Evolutionary conservation across 345 rosid species (phyloP).

Genomic region (Ceriops decandra): DNA sequence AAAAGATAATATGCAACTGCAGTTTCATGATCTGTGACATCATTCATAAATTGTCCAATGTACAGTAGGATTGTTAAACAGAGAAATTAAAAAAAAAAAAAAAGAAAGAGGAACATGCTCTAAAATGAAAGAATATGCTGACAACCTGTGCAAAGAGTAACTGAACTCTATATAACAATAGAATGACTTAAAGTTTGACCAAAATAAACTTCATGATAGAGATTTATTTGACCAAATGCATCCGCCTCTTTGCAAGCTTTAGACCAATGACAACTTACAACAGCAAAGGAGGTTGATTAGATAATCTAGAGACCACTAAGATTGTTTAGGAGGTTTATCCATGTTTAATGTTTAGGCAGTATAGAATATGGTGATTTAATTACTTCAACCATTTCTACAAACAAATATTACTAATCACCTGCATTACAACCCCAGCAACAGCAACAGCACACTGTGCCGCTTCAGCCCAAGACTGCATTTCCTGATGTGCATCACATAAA

Average conservation of each 20-base stretch:
- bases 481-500: slow-evolving; percentile 99
- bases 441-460: slow-evolving; percentile 98
- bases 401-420: slow-evolving; percentile 40
- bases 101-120: neutral
- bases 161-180: too few species aligned
- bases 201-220: too few species aligned
- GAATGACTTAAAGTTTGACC: too few species aligned
- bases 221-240: too few species aligned
- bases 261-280: neutral
- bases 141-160: too few species aligned
- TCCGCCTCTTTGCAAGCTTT: too few species aligned
- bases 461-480: slow-evolving; percentile 99
- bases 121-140: neutral
- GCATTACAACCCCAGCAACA: slow-evolving; percentile 93
- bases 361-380: neutral
- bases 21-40: neutral
- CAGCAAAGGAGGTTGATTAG: neutral
- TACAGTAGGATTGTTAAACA: neutral
- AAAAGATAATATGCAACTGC: neutral
- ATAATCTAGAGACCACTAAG: too few species aligned
- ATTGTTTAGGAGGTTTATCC: neutral
- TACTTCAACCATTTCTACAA: neutral
- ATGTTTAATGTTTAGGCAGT: neutral
- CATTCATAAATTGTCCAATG: neutral
- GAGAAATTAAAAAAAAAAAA: neutral